Evolutionary conservation across 306 rosid genomes (phyloP), one percentile per base, ranked within the genome.

Genomic region (Cucurbita maxima): DNA sequence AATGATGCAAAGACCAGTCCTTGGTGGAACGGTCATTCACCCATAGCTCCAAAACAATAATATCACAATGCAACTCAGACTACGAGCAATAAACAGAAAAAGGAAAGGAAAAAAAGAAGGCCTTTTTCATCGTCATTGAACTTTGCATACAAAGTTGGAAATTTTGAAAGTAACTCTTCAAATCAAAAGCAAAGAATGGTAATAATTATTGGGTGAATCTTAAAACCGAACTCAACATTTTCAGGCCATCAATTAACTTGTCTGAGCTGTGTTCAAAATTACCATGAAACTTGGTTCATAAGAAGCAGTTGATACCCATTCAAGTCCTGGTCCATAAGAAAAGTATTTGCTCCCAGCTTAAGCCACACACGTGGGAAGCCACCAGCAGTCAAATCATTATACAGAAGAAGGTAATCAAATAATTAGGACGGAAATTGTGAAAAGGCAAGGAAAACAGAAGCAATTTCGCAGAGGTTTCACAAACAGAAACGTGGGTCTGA

Each of bases 331-430:
- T 41, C 37, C n/a, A 44, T 16, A 66, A 50, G 74, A 14, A 70
- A 70, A 48, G 74, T 41, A 25, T 70, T 70, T 70, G 58, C 58
- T 30, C 56, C 20, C 73, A 25, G 73, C 40, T 44, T 45, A 45
- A 68, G 73, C 56, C 56, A 22, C 41, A 47, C 40, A 20, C 20
- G 56, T 68, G 53, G 71, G 71, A 64, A 64, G 53, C 41, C 56
- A 68, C 73, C 73, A 13, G 56, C 57, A 68, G 6, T 10, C 71
- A 36, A 64, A 43, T 64, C 53, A 68, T 68, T 22, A 56, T 12
- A 68, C 20, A 68, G 40, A 68, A 68, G 73, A 68, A 45, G 56
- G 73, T 68, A 45, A 68, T 47, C 73, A 68, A 68, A 20, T 68
- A 68, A 20, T 68, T 68, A 47, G 73, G 20, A 68, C 45, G 7